Base-by-base conservation (phyloP, 1,139 yeast genomes). In the Yamadazyma sp. region DNA sequence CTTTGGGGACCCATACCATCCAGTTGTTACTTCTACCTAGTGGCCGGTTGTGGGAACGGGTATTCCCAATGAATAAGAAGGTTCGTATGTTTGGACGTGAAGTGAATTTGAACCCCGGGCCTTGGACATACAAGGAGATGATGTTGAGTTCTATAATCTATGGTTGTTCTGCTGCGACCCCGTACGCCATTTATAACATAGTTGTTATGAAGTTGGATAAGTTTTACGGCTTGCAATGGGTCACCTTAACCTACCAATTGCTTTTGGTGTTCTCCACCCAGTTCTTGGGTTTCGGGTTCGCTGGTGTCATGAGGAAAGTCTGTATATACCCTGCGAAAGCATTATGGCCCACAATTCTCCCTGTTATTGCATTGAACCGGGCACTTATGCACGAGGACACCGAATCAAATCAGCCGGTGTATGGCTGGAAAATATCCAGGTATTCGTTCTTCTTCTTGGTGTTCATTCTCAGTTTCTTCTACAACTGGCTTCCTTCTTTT, bases 111-210 rank as follows among this genome's bases (percentile, higher is more conserved):
- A 72, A 72, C 43, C 74, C 75, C 2, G 76, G 77, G 0, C 67
- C 66, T 5, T 84, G 87, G 86, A 66, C 73, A 27, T 70, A 64
- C 50, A 84, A 84, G 56, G 92, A 84, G 54, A 87, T 83, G 64
- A 77, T 80, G 81, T 39, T 72, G 59, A 54, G 66, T 18, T 63
- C 76, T 1, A 71, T 72, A 31, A 71, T 72, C 17, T 72, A 69
- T 44, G 66, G 65, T 56, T 70, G 76, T 44, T 70, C 76, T 2
- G 59, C 69, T 7, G 69, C 72, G 1, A 66, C 73, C 0, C 77
- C 77, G 0, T 72, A 72, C 43, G 69, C 69, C 50, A 56, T 70
- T 1, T 69, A 67, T 49, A 71, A 70, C 46, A 70, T 72, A 1
- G 61, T 69, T 45, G 77, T 72, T 6, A 69, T 70, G 75, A 71